Evolutionary conservation across 345 rosid genomes (phyloP), one percentile per base, ranked within the genome.

Genomic region (Clausena lansium): DNA sequence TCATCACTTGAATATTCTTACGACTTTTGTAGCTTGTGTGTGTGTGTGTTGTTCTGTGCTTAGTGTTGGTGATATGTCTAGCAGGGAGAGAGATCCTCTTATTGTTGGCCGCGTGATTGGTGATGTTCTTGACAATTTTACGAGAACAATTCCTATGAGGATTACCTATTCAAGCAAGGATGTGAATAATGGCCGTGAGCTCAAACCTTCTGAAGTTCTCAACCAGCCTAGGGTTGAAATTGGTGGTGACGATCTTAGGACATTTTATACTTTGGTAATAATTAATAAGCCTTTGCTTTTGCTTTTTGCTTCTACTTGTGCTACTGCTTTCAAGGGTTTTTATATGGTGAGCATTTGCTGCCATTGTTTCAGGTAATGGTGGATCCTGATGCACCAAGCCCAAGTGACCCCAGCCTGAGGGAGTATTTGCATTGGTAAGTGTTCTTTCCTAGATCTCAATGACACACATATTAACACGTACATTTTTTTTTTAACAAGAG

Each of bases 351-450:
- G 2, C 22, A 13, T 32, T 35, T 25, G 9, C 10, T n/a, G 1
- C 54, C 14, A 15, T 33, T 76, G 71, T 50, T 80, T 73, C 80
- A 91, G 92, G 89, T 88, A 28, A 87, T 91, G 95, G 92, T 89
- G 39, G 95, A 91, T 75, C 93, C 95, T 38, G 93, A 91, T 78
- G 91, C 95, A 5, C 93, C 95, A 30, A 91, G 90, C 81, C 93
- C 95, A 19, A 89, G 95, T 69, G 88, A 89, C 35, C 95, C 93
- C 2, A 76, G 28, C 77, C 83, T 88, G 6, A 80, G 87, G 63
- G 95, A 89, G 76, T 91, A 91, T 77, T 77, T 89, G 86, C 92
- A 89, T 70, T 89, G 93, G 93, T 91, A 27, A 62, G 67, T 75
- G 15, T 2, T 24, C 36, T 7, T 59, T 28, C 9, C 61, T 58